Conservation (phyloP, 108 stramenopile species). For the Pseudonitzschia multistriata region DNA sequence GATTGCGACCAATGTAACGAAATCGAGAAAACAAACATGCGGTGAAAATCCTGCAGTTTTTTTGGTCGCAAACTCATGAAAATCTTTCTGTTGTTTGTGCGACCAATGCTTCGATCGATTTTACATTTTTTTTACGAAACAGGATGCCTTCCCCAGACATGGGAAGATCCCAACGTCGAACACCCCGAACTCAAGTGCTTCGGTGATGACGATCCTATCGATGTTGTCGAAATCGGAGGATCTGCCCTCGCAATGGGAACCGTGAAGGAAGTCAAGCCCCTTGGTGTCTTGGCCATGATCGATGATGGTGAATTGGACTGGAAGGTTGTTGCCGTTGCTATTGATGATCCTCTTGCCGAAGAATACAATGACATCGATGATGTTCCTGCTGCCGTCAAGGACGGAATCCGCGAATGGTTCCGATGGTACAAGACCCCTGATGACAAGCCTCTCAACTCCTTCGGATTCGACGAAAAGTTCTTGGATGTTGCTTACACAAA, state of each 20-base stretch:
- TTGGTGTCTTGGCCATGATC: conserved; percentile 99
- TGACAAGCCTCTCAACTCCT: conserved; percentile 98
- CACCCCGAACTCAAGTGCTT: conserved; percentile 92
- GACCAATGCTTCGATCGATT: neutral
- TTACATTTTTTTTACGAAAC: neutral
- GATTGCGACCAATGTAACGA: too few species aligned
- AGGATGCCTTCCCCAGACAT: conserved; percentile 95
- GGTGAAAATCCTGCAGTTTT: neutral
- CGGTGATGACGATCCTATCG: conserved; percentile 99
- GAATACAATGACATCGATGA: conserved; percentile 96
- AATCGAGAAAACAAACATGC: too few species aligned
- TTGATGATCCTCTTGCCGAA: conserved; percentile 91
- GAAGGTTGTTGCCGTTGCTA: conserved; percentile 96
- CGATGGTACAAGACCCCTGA: conserved; percentile 99
- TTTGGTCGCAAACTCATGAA: neutral
- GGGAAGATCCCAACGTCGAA: conserved; percentile 93
- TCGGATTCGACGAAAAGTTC: conserved; percentile 97
- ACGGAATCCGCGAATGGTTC: conserved; percentile 98
- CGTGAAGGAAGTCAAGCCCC: conserved; percentile 91
- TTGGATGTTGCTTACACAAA: conserved; percentile 79
- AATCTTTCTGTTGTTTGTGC: neutral
- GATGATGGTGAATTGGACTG: conserved; percentile 99
- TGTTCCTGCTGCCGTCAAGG: conserved; percentile 91
- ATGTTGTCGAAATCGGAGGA: conserved; percentile 98
- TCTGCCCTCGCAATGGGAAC: conserved; percentile 76